Conservation (phyloP, 2,329 filamentous ascomycete species). For the Dendrostoma leiphaemia region DNA sequence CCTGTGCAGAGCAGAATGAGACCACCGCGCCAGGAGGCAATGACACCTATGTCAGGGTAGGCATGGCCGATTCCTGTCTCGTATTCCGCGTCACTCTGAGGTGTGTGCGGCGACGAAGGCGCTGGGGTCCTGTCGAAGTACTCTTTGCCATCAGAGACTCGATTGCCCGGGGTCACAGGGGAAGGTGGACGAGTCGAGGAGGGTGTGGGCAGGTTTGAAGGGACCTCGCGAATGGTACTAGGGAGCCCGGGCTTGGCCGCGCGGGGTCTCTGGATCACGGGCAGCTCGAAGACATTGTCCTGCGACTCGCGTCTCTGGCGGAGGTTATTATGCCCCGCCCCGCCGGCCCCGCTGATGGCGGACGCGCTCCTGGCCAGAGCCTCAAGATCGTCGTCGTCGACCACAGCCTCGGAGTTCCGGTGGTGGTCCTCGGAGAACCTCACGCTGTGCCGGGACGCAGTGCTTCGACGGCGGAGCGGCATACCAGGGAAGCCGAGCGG, state of each 20-base stretch:
- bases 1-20: slow-evolving; percentile 38
- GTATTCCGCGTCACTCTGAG: not conserved
- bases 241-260: slow-evolving; percentile 8
- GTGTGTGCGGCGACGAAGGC: not conserved
- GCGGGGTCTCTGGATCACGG: slow-evolving; percentile 11
- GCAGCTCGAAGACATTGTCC: slow-evolving; percentile 12
- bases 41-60: slow-evolving; percentile 18
- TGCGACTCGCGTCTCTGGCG: slow-evolving; percentile 8
- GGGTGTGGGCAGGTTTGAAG: slow-evolving; percentile 11
- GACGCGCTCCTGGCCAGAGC: slow-evolving; percentile 10
- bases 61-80: slow-evolving; percentile 6
- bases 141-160: not conserved
- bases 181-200: slow-evolving; percentile 6
- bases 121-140: slow-evolving; percentile 3
- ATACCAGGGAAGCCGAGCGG: slow-evolving; percentile 7
- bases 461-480: slow-evolving; percentile 10
- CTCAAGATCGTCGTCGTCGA: slow-evolving; percentile 3
- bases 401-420: slow-evolving; percentile 7
- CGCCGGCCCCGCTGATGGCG: slow-evolving; percentile 5
- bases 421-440: not conserved
- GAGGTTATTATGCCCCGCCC: not conserved
- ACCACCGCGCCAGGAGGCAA: slow-evolving; percentile 34
- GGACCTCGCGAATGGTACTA: slow-evolving; percentile 14
- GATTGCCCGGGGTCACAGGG: not conserved
- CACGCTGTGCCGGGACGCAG: slow-evolving; percentile 7